phyloP scores from a whole-genome alignment of 2,329 filamentous ascomycete genomes.

The Microdochium trichocladiopsis region DNA sequence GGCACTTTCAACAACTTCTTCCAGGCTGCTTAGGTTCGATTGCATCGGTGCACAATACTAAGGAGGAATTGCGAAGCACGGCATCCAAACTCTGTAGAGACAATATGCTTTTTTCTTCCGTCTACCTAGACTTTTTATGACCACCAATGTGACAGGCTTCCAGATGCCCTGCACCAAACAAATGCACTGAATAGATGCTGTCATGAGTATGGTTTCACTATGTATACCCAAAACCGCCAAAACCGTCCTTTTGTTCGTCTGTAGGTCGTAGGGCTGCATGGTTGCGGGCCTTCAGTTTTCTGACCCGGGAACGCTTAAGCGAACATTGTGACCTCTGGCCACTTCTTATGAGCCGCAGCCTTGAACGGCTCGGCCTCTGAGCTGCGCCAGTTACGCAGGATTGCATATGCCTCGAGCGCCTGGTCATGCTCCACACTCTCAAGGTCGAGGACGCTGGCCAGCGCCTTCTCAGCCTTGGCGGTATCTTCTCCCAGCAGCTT shows the following conservation, averaged over 20 bases:
- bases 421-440: slow-evolving; percentile 36
- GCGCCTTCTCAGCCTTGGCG: slow-evolving; percentile 50
- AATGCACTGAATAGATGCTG: neutral
- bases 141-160: too few relatives aligned
- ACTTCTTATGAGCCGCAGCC: slow-evolving; percentile 39
- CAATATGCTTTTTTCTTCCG: slow-evolving; percentile 1
- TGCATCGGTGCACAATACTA: too few relatives aligned
- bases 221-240: neutral
- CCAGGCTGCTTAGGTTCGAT: too few relatives aligned
- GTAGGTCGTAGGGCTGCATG: too few relatives aligned
- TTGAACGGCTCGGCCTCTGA: slow-evolving; percentile 39
- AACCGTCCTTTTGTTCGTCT: too few relatives aligned
- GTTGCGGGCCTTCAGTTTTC: too few relatives aligned
- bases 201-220: neutral
- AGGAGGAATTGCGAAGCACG: too few relatives aligned
- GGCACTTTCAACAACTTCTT: too few relatives aligned
- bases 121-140: neutral
- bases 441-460: slow-evolving; percentile 45
- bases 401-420: slow-evolving; percentile 34
- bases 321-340: slow-evolving; percentile 41
- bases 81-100: too few relatives aligned
- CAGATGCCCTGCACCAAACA: neutral
- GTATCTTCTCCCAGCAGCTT: slow-evolving; percentile 52
- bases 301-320: too few relatives aligned
- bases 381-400: slow-evolving; percentile 42